A percentile compares a stretch with the other conserved stretches of the same genome.
phyloP scores from a whole-genome alignment of 768 basidiomycete genomes.

The Leccinum aurantiacum region DNA sequence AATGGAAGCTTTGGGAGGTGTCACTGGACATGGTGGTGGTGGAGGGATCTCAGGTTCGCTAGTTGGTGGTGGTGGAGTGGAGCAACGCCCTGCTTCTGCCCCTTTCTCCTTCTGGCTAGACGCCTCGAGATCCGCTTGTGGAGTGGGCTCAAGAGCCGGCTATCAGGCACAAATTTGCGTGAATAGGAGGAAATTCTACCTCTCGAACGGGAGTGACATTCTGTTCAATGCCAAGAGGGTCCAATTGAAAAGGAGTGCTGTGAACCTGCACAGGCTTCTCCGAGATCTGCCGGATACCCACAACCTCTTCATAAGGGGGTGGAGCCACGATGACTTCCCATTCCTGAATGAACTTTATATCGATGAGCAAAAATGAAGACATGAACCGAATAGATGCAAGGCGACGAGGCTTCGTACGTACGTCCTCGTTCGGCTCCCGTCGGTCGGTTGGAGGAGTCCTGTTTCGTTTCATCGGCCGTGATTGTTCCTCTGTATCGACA shows the following conservation, averaged over 20 bases:
- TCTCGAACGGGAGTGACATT: constrained; percentile 9
- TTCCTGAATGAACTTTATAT: constrained; percentile 26
- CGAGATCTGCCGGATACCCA: constrained; percentile 7
- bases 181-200: constrained; percentile 13
- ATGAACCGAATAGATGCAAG: not conserved
- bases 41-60: constrained; percentile 11
- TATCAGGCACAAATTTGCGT: constrained; percentile 9
- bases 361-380: constrained; percentile 22
- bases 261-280: constrained; percentile 15
- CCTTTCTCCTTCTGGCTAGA: constrained; percentile 14
- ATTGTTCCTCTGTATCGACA: constrained; percentile 31
- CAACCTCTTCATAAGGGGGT: constrained; percentile 27
- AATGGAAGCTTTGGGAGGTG: constrained; percentile 13
- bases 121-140: not conserved
- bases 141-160: constrained; percentile 13
- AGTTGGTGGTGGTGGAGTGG: constrained; percentile 10
- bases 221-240: constrained; percentile 2
- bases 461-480: constrained; percentile 36
- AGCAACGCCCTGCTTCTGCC: constrained; percentile 6
- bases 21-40: constrained; percentile 10
- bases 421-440: constrained; percentile 28
- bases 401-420: constrained; percentile 14
- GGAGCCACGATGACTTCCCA: constrained; percentile 35
- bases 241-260: constrained; percentile 1
- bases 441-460: constrained; percentile 42